Evolutionary conservation across 352 stramenopile species (phyloP), one percentile per base, ranked within the genome.

Genomic region (Phytophthora tubulina): DNA sequence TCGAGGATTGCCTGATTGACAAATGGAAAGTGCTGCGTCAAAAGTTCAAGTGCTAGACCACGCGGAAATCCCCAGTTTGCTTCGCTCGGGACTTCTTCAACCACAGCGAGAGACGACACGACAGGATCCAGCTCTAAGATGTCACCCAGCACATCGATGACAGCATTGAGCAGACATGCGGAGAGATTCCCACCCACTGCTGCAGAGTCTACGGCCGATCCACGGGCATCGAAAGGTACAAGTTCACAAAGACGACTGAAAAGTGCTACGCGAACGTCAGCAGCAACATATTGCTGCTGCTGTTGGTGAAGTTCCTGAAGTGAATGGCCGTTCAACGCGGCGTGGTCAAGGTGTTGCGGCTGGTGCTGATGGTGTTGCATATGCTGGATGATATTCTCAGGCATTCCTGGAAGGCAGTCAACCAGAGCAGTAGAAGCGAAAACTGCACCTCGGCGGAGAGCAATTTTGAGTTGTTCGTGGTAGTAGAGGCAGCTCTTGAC

Each of bases 71-170:
- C 55, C 84, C 84, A 91, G n/a, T 14, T 70, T 4, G 58, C 52
- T 63, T 76, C 70, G 2, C 14, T 46, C 11, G 45, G 38, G 15
- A 75, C 62, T 41, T 75, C 32, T 33, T 82, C 52, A 3, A 88
- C 72, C 3, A 83, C 75, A 38, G 78, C 67, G 3, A 89, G 63
- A 10, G 76, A 78, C 10, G 21, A 1, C 4, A 80, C 57, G 5
- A 72, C 36, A 35, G 72, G 46, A 42, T 92, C 86, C 14, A 92
- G 61, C 63, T 94, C 86, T 14, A 92, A 64, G 5, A 90, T 42
- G 57, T 94, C 86, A n/a, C 81, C 80, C 3, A 94, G 63, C 30
- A 88, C 65, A 58, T 94, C 86, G 4, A 92, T 46, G 5, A 90
- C 39, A 1, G 77, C 76, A 67, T 85, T 80, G 30, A 82, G n/a